Conservation (phyloP, 208 protist species). For the Crithidia sp. region DNA sequence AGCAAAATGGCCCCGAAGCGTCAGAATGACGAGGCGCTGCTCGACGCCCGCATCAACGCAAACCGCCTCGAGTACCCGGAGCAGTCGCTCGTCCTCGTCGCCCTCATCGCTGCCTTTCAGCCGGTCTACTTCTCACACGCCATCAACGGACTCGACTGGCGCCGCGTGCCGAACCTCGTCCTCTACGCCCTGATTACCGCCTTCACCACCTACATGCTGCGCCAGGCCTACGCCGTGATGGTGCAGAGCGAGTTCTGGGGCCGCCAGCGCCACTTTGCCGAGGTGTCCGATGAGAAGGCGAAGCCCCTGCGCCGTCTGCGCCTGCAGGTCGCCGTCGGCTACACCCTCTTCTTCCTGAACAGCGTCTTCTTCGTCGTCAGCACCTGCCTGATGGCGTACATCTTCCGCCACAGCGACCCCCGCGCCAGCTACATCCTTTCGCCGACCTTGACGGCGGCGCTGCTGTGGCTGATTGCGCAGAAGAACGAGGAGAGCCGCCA, state of each 20-base stretch:
- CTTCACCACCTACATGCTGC: conserved; percentile 78
- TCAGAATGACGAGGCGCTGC: conserved; percentile 66
- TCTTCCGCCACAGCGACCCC: conserved; percentile 87
- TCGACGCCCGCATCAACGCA: conserved; percentile 84
- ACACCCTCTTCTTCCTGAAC: conserved; percentile 88
- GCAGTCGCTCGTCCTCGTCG: conserved; percentile 61
- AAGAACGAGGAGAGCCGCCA: conserved; percentile 93
- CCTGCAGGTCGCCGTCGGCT: conserved; percentile 81
- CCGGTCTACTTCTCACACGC: conserved; percentile 87
- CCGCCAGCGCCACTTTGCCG: conserved; percentile 87
- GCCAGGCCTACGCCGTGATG: conserved; percentile 88
- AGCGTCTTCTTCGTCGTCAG: conserved; percentile 78
- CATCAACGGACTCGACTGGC: conserved; percentile 81
- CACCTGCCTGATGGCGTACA: conserved; percentile 80
- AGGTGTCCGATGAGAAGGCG: conserved; percentile 64
- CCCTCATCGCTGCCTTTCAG: conserved; percentile 77
- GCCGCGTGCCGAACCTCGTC: conserved; percentile 45
- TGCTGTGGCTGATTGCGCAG: conserved; percentile 87
- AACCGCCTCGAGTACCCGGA: conserved; percentile 88
- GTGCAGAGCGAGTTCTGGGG: conserved; percentile 89
- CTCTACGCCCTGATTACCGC: conserved; percentile 65
- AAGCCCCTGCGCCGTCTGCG: conserved; percentile 74
- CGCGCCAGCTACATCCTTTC: conserved; percentile 81
- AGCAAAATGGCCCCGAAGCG: conserved; percentile 21
- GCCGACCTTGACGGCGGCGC: conserved; percentile 71